Evolutionary conservation across 2,329 filamentous ascomycete genomes (phyloP).

Genomic region (Didymella lethalis): DNA sequence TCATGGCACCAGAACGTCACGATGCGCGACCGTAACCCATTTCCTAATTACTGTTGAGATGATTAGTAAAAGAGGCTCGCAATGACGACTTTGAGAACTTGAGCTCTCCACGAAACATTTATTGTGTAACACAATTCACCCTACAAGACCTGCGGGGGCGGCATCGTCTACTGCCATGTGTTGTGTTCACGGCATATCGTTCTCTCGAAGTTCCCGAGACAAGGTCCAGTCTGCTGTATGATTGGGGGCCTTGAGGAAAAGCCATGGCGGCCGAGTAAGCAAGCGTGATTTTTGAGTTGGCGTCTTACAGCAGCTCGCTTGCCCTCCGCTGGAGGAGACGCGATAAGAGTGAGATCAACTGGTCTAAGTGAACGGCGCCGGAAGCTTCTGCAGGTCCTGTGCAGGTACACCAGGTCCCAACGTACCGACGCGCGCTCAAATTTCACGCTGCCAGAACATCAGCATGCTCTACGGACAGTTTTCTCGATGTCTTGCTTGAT

Average conservation of each 20-base stretch:
- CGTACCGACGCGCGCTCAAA: constrained; percentile 6
- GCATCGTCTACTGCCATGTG: constrained; percentile 2
- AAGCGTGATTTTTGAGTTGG: constrained; percentile 12
- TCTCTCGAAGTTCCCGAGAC: constrained; percentile 3
- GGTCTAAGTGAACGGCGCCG: constrained; percentile 24
- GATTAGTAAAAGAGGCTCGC: background rate
- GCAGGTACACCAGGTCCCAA: constrained; percentile 37
- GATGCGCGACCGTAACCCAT: background rate
- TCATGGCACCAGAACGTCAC: background rate
- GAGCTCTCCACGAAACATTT: background rate
- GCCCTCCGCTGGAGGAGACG: constrained; percentile 5
- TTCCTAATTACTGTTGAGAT: background rate
- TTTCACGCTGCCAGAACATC: background rate
- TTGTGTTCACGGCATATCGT: background rate
- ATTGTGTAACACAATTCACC: background rate
- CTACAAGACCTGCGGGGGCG: constrained; percentile 6
- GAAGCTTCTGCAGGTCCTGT: constrained; percentile 31
- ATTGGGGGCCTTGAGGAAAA: constrained; percentile 10
- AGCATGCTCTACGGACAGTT: background rate
- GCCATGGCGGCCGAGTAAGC: constrained; percentile 1
- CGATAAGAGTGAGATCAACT: constrained; percentile 19
- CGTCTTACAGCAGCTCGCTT: constrained; percentile 12
- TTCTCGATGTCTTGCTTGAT: too few relatives aligned
- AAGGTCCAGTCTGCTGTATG: background rate
- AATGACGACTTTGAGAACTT: background rate